Evolutionary conservation across 257 asterid genomes (phyloP), one percentile per base, ranked within the genome.

Genomic region (Solanum gracilifrons): DNA sequence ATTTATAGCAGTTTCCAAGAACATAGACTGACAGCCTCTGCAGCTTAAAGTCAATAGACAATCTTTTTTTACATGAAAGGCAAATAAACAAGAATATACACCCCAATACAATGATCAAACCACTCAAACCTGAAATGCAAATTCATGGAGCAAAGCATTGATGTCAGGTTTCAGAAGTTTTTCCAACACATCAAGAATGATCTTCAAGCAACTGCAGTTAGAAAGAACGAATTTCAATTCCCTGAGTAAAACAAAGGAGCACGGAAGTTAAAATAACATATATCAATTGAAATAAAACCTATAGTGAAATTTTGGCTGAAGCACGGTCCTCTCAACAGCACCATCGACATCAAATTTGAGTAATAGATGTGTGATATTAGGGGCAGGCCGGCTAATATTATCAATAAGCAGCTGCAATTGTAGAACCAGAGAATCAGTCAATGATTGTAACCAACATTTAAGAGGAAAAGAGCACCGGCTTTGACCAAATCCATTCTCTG

Each of bases 301-400:
- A 95, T 95, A 97, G 86, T 97, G 96, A 90, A 92, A 94, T 92
- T 94, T 96, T 84, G 99, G 99, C 92, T 95, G 97, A 89, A 97
- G 99, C 89, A 91, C 33, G 32, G 98, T 94, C 92, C 96, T 91
- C 92, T 97, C 99, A 74, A 95, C 91, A 69, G 96, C 96, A 86
- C 93, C 90, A 90, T 95, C 94, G 84, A 97, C 91, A 77, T 97
- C 97, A 93, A 96, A 97, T 91, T 94, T 95, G 89, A 97, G 99
- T 84, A 97, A 92, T 68, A 97, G 92, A 89, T 97, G 99, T 13
- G 98, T 85, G 86, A 97, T 90, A 91, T 96, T 96, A 3, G 99
- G 99, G 46, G 98, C 97, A 41, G 99, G 97, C 90, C 97, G 92
- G 88, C 92, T 85, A 88, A 96, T 89, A 88, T 97, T 97, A 87